Evolutionary conservation across 2,329 filamentous ascomycete species (phyloP), one percentile per base, ranked within the genome.

Genomic region (Magnaporthales sp.): DNA sequence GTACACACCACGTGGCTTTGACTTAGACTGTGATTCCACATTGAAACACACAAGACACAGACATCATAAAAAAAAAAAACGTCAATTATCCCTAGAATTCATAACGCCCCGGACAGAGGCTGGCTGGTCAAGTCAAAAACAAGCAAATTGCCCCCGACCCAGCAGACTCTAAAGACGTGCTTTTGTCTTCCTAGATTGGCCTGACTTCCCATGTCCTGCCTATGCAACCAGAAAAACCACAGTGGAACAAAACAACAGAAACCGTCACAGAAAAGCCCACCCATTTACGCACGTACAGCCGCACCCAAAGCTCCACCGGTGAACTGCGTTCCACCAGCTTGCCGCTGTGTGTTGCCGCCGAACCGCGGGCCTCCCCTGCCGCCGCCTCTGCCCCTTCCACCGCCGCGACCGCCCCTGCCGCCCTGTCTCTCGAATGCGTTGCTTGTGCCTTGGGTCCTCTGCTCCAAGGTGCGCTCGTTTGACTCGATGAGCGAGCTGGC

Each of bases 391-490:
- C 89, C 86, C 75, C 77, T 77, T 66, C 88, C 91, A 63, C 89
- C 91, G 63, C 90, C 88, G 30, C 89, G 86, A 63, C 86, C 85
- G 68, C 90, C 89, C 70, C 90, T 86, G 67, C 91, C 91, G 71
- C 92, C 91, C 82, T 97, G 92, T 77, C 94, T 84, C 84, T 97
- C 93, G 80, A 98, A 98, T 30, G 93, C 94, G 75, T 96, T 96
- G 68, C 92, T 89, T 72, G 93, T 97, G 73, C 95, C 95, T 78
- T 97, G 93, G 72, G 96, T 98, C 76, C 95, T 89, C 78, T 97
- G 93, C 84, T 99, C 95, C 72, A 99, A 86, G 27, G 94, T 96
- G 78, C 96, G 90, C 84, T 99, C 95, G 82, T 99, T 99, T 73
- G 89, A 89, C 85, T 99, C 96, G 76, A 98, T 97, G 68, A 99